Evolutionary conservation across 202 grass and related monocot genomes (phyloP).

Genomic region (Bolboschoenoplectus hybrid): DNA sequence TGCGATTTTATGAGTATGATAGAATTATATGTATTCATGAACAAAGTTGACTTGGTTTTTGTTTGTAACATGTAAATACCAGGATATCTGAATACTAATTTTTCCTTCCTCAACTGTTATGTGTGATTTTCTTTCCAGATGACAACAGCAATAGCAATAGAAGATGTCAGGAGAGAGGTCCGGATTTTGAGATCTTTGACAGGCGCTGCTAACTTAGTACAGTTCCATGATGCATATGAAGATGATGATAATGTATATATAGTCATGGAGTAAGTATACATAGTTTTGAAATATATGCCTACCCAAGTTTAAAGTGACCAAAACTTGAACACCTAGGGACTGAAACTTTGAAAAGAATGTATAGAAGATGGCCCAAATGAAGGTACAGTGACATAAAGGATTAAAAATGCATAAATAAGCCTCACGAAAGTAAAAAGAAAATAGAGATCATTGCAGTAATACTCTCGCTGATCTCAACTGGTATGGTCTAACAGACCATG

Average conservation of each 20-base stretch:
- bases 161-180: conserved; percentile 97
- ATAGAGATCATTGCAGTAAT: neutral
- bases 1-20: neutral
- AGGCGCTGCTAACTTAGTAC: conserved; percentile 76
- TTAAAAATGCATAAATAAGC: neutral
- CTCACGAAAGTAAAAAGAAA: neutral
- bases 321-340: neutral
- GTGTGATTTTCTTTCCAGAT: conserved; percentile 54
- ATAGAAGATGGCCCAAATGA: neutral
- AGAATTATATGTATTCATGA: neutral
- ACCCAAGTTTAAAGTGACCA: neutral
- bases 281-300: conserved; percentile 71
- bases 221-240: conserved; percentile 88
- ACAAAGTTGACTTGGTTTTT: neutral
- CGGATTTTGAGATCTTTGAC: conserved; percentile 82
- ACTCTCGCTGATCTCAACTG: neutral
- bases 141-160: conserved; percentile 92
- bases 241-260: conserved; percentile 97
- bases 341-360: neutral
- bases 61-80: neutral
- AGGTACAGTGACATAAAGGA: neutral
- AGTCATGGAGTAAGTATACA: conserved; percentile 94
- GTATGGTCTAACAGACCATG: conserved; percentile 9
- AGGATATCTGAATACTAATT: neutral
- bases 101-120: conserved; percentile 18